Evolutionary conservation across 2,329 filamentous ascomycete species (phyloP), one percentile per base, ranked within the genome.

Genomic region (Beauveria rudraprayagi): DNA sequence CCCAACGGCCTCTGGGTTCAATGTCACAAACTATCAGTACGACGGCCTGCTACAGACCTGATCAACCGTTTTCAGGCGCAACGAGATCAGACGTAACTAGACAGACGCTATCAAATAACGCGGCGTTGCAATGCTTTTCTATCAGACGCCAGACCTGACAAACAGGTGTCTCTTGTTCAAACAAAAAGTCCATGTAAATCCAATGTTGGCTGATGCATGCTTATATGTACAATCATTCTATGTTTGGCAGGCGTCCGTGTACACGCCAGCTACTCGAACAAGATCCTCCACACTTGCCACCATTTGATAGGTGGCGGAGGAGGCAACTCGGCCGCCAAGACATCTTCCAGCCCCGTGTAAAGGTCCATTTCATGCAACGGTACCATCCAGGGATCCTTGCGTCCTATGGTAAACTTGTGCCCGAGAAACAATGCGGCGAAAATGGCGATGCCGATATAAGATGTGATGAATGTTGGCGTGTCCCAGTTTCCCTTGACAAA

Each of bases 401-500:
- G 47, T 5, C 64, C 57, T 22, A 62, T 34, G 1, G 61, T 65
- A 22, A 64, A 60, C 24, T 58, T 71, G 74, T 72, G 54, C 71
- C 71, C 63, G 73, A 74, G 46, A 78, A 71, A n/a, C 54, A 87
- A 76, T 3, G 73, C 61, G 14, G 82, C 66, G 68, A 88, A 88
- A 19, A 85, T 79, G 0, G 84, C 83, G 54, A 88, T 82, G 9
- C 84, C 84, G n/a, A 87, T 79, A 66, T 89, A 89, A 0, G 83
- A 78, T 0, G 84, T 86, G 28, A 88, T 73, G 67, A 89, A 89
- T 54, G 71, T 77, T 22, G 75, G 76, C 0, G 77, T 77, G 11
- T 77, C 78, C 79, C 82, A 88, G 19, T 83, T 76, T 4, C 76
- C 75, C 0, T 82, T 80, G 70, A 83, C 85, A 69, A 89, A 89